Conservation (phyloP, 164 flowering plant species). For the Cinnamomum micranthum region DNA sequence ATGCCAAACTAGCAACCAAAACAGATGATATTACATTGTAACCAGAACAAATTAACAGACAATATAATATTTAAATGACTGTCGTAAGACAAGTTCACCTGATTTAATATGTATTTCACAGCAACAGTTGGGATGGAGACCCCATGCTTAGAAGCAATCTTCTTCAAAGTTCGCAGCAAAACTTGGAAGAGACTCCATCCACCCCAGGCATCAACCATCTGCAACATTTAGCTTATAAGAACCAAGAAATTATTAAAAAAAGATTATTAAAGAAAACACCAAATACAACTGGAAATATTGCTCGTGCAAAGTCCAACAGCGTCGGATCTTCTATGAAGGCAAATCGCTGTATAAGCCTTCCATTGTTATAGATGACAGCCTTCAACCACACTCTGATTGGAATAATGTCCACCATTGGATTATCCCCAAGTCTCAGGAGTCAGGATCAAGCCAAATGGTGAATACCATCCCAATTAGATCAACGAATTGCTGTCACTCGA, state of each 20-base stretch:
- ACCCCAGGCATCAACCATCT: conserved; percentile 99
- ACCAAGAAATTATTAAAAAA: too few relatives aligned
- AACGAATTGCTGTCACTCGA: too few relatives aligned
- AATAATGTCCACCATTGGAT: too few relatives aligned
- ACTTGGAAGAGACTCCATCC: conserved; percentile 91
- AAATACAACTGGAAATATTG: too few relatives aligned
- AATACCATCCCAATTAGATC: too few relatives aligned
- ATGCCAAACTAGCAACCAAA: neutral
- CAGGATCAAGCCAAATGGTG: too few relatives aligned
- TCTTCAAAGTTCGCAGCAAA: conserved; percentile 74
- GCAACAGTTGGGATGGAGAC: conserved; percentile 88
- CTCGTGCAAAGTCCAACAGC: too few relatives aligned
- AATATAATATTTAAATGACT: neutral
- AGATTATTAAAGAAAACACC: too few relatives aligned
- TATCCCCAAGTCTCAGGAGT: too few relatives aligned
- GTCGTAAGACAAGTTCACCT: conserved; percentile 36
- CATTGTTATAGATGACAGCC: neutral
- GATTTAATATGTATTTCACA: conserved; percentile 81
- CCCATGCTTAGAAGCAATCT: conserved; percentile 67
- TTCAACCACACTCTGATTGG: neutral
- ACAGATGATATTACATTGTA: neutral
- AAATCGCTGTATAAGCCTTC: neutral
- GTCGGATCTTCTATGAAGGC: neutral
- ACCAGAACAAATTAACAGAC: neutral
- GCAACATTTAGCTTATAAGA: conserved; percentile 11